These are phyloP conservation scores for Pleurotus citrinopileatus DNA, from an alignment of 768 basidiomycete species.

Conservation along the genomic window DNA sequence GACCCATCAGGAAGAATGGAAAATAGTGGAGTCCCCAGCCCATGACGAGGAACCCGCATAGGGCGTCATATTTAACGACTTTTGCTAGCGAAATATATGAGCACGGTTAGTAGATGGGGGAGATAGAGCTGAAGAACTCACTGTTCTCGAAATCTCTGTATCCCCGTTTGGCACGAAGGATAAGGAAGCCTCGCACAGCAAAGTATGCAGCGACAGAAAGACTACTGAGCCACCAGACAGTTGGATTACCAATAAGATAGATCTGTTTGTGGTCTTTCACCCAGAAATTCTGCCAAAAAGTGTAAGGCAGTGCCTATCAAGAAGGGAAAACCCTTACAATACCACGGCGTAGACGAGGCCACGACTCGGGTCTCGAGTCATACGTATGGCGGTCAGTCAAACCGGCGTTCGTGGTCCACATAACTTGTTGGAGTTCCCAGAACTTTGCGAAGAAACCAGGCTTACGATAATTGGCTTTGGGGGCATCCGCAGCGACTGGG, in stretches of 20 bases:
- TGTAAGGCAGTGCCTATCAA: not conserved
- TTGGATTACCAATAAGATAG: constrained; percentile 92
- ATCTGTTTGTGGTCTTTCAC: constrained; percentile 95
- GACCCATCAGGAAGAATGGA: constrained; percentile 96
- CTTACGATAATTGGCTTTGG: constrained; percentile 86
- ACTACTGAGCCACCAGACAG: constrained; percentile 89
- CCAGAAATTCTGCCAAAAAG: constrained; percentile 90
- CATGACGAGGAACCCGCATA: constrained; percentile 88
- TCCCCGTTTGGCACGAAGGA: constrained; percentile 88
- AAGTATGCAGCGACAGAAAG: constrained; percentile 67
- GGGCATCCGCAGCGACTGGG: constrained; percentile 69
- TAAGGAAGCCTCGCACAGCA: constrained; percentile 68
- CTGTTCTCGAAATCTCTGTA: constrained; percentile 91
- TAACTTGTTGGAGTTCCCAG: constrained; percentile 75
- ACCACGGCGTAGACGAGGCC: constrained; percentile 90
- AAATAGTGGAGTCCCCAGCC: constrained; percentile 94
- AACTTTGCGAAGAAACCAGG: constrained; percentile 92
- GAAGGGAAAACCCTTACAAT: constrained; percentile 61
- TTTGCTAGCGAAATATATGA: constrained; percentile 51
- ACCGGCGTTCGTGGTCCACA: constrained; percentile 7
- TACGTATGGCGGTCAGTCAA: constrained; percentile 78
- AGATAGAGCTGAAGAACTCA: constrained; percentile 37
- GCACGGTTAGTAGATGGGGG: not conserved
- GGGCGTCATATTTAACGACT: constrained; percentile 86
- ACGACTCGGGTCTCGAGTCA: constrained; percentile 88